phyloP scores from a whole-genome alignment of 805 yeast genomes.

The Lipomyces orientalis region DNA sequence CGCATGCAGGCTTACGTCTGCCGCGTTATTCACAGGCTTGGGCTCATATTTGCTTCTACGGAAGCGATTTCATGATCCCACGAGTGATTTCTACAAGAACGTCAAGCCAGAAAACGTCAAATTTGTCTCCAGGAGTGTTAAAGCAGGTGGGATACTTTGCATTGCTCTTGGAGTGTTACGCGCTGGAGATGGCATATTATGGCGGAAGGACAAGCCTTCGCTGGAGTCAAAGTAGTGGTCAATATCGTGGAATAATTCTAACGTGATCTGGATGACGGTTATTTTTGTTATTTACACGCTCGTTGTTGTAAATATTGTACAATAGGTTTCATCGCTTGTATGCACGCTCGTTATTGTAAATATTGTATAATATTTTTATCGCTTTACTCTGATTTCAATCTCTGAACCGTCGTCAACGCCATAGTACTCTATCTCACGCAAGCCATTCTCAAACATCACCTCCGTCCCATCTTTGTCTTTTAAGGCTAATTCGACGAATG shows the following conservation, averaged over 20 bases:
- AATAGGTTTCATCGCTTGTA: background rate
- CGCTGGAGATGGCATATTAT: slow-evolving; percentile 37
- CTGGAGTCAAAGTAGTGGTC: slow-evolving; percentile 4
- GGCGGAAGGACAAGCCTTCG: slow-evolving; percentile 28
- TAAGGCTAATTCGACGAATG: slow-evolving; percentile 3
- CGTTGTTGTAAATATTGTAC: background rate
- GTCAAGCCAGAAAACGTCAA: slow-evolving; percentile 25
- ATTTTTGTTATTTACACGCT: background rate
- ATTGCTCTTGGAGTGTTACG: slow-evolving; percentile 26
- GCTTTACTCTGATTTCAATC: slow-evolving; percentile 4
- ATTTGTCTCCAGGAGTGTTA: slow-evolving; percentile 13
- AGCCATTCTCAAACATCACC: slow-evolving; percentile 18
- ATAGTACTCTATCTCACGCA: slow-evolving; percentile 26
- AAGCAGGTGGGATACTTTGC: slow-evolving; percentile 15
- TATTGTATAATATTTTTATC: background rate
- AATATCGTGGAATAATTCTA: background rate
- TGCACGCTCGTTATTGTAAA: background rate
- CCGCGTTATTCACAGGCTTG: slow-evolving; percentile 18
- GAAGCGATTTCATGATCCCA: slow-evolving; percentile 22
- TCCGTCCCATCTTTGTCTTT: slow-evolving; percentile 11
- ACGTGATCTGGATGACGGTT: background rate
- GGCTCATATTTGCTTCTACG: slow-evolving; percentile 29
- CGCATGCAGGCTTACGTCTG: slow-evolving; percentile 26
- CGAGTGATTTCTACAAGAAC: slow-evolving; percentile 33
- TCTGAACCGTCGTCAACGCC: slow-evolving; percentile 22